Evolutionary conservation across 2,329 filamentous ascomycete genomes (phyloP), one percentile per base, ranked within the genome.

Genomic region (Diaporthe citrichinensis): DNA sequence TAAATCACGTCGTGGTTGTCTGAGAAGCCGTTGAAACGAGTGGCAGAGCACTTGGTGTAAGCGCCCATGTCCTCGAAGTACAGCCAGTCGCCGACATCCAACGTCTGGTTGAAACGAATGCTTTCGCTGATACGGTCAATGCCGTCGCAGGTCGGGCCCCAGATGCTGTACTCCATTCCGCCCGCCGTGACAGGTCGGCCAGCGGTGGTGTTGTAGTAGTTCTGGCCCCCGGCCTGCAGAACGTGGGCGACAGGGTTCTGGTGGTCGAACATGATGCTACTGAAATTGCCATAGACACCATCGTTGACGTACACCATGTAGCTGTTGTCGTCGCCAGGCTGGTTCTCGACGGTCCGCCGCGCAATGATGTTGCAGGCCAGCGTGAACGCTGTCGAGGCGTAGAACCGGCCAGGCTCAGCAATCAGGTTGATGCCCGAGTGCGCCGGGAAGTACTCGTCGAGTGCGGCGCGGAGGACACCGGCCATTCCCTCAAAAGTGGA

Each of bases 271-370:
- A 98, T 98, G 89, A 98, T 98, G 91, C 95, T 97, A 79, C 95
- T 98, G 83, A 99, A 98, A 87, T 98, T 98, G 81, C 97, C 97
- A 82, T 99, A 99, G 72, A 98, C 93, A 39, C 97, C 97, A 80
- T 99, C 97, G 83, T 99, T 99, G 84, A 98, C 88, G 84, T 99
- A 99, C 62, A 98, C 87, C 97, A 98, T 99, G 89, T 98, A 98
- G 79, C 93, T 94, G 77, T 92, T 92, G 77, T 90, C 88, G 78
- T 81, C 80, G 62, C 83, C 82, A 53, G 87, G 87, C 5, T 94
- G 91, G 81, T 96, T 92, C 78, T 93, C 90, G 75, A 98, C 93
- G 55, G 95, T 95, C 81, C 97, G 96, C 77, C 97, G 95, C 41
- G 97, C 96, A 83, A 98, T 99, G 83, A 99, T 92, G 85, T 98